Percentiles rank a stretch among this genome's conserved stretches.
These are phyloP conservation scores for Suhomyces maxii DNA, from an alignment of 1,139 yeast species.

Conservation along the genomic window DNA sequence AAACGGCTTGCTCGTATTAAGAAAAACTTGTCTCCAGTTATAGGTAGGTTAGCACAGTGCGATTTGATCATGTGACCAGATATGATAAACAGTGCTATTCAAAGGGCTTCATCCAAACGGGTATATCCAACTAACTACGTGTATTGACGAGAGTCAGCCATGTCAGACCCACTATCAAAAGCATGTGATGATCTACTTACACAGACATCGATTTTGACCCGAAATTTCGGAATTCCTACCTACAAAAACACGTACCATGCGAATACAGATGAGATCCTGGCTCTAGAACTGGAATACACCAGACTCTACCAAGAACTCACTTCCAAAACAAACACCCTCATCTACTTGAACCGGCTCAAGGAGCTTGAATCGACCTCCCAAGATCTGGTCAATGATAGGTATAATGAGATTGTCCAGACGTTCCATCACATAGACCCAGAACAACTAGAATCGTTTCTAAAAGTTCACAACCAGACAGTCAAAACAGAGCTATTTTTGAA, in stretches of 20 bases:
- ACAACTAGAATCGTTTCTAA: slow-evolving; percentile 22
- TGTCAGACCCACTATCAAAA: slow-evolving; percentile 15
- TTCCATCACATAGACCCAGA: slow-evolving; percentile 19
- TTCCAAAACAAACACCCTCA: slow-evolving; percentile 27
- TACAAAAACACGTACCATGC: background rate
- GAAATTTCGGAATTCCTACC: slow-evolving; percentile 29
- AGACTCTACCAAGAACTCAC: slow-evolving; percentile 22
- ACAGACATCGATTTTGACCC: slow-evolving; percentile 26
- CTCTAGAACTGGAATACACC: slow-evolving; percentile 25
- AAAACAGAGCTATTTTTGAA: slow-evolving; percentile 29
- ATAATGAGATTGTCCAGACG: slow-evolving; percentile 12
- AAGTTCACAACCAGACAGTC: slow-evolving; percentile 21
- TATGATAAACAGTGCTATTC: too few relatives aligned
- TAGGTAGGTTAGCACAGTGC: too few relatives aligned
- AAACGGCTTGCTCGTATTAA: too few relatives aligned
- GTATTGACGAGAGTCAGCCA: background rate
- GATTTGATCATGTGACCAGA: too few relatives aligned
- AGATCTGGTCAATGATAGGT: slow-evolving; percentile 14
- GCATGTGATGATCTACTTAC: slow-evolving; percentile 24
- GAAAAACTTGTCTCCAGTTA: too few relatives aligned
- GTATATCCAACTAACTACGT: too few relatives aligned
- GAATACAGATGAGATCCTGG: slow-evolving; percentile 8
- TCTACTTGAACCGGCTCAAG: slow-evolving; percentile 28
- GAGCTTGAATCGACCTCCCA: slow-evolving; percentile 17
- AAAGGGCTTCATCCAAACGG: too few relatives aligned